Base-by-base conservation (phyloP, 148 eudicot genomes). In the Persicaria maculosa region DNA sequence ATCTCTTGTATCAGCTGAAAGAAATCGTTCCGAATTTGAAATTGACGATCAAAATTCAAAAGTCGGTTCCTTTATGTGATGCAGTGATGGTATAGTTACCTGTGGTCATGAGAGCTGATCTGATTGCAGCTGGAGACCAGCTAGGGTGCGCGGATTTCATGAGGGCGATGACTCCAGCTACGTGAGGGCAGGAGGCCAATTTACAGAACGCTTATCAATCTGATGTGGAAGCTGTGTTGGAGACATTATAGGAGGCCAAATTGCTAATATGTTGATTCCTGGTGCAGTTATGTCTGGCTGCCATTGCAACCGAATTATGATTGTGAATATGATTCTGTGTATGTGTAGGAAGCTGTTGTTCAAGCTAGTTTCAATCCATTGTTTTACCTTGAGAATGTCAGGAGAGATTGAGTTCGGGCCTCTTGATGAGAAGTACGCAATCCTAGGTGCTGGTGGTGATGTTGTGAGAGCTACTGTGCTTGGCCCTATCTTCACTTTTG, bases 81-180 rank as follows among this genome's bases (percentile, higher is more conserved):
- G 44, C 1, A n/a, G n/a, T n/a, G 45, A 44, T n/a, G n/a, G n/a
- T n/a, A n/a, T 7, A n/a, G 16, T 15, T 69, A 69, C 72, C 72
- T 44, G 72, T 69, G 48, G 72, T 69, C 72, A 69, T 69, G 11
- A 69, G 22, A 69, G 72, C 72, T 69, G 72, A 69, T 16, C 52
- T 36, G 22, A 69, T 69, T 16, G 72, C 52, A 7, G 50, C 72
- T n/a, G 72, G 52, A 44, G 72, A 69, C 72, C 72, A 69, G 10
- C n/a, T 4, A 69, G 72, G 72, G 31, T 69, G 72, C 0, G 52
- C 48, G 7, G 72, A 44, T 45, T 69, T 69, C 36, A 69, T 36
- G 52, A 44, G 52, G 11, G 72, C 72, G 3, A 69, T 50, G 7
- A 47, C 50, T 47, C 72, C 72, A 16, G 72, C 48, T 44, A 44